phyloP scores from a whole-genome alignment of 1,284 basidiomycete species.

The Apiotrichum veenhuisii region DNA sequence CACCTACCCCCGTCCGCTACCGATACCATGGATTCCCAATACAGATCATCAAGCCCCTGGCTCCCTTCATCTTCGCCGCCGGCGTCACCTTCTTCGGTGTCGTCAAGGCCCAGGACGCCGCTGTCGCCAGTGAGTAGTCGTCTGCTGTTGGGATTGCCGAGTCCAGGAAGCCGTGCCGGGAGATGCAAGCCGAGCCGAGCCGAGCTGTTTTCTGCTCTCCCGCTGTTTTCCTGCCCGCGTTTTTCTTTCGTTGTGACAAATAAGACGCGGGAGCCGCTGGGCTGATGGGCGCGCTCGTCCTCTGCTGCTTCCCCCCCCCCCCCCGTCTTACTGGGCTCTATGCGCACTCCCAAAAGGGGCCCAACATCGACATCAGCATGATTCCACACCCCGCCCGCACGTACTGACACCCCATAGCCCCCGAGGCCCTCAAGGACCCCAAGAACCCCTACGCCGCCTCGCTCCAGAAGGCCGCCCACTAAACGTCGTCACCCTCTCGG shows the following conservation, averaged over 20 bases:
- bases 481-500: conserved; percentile 2
- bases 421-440: conserved; percentile 35
- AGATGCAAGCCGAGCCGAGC: too few species aligned
- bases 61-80: conserved; percentile 42
- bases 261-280: too few species aligned
- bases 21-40: neutral
- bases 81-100: conserved; percentile 39
- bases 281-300: too few species aligned
- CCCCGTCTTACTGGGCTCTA: too few species aligned
- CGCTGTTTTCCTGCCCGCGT: too few species aligned
- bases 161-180: too few species aligned
- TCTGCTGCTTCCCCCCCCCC: too few species aligned
- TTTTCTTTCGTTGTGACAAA: too few species aligned
- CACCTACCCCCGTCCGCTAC: neutral
- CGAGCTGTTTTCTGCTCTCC: too few species aligned
- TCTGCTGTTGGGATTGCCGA: too few species aligned
- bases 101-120: conserved; percentile 37
- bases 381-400: neutral
- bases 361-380: too few species aligned
- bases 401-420: conserved; percentile 24
- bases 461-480: conserved; percentile 19
- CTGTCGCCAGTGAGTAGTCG: conserved; percentile 36
- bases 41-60: conserved; percentile 43
- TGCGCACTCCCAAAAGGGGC: too few species aligned
- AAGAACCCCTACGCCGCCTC: conserved; percentile 32